Percentiles rank a stretch among this genome's conserved stretches.
phyloP scores from a whole-genome alignment of 306 rosid genomes.

The apple (Malus domestica) region DNA sequence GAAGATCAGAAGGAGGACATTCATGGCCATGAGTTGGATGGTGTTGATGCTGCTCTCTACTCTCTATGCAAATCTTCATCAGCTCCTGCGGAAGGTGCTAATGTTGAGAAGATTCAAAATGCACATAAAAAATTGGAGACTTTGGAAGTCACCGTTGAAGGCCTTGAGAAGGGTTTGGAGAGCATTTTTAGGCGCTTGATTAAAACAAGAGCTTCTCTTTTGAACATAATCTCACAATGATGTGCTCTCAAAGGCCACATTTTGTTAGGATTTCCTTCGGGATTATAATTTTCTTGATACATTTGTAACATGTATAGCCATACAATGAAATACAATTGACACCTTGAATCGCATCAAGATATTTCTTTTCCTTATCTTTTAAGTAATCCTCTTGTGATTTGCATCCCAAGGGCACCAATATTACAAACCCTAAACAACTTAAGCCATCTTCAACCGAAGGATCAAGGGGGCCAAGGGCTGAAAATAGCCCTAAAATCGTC shows the following conservation, averaged over 20 bases:
- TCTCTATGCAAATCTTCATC: constrained; percentile 5
- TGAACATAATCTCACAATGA: constrained; percentile 50
- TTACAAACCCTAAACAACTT: too few species aligned
- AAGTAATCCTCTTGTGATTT: neutral
- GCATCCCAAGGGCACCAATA: neutral
- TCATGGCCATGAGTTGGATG: constrained; percentile 30
- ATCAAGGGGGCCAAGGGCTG: rapidly evolving
- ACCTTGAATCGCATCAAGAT: neutral
- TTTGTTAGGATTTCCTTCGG: constrained; percentile 32
- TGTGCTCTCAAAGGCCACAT: neutral
- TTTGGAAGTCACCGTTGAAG: constrained; percentile 46
- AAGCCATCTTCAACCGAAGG: too few species aligned
- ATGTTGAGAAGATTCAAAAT: constrained; percentile 22
- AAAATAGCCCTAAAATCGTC: too few species aligned
- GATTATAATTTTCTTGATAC: constrained; percentile 8
- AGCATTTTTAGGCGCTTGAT: constrained; percentile 47
- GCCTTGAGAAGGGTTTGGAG: constrained; percentile 48
- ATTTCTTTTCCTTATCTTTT: neutral
- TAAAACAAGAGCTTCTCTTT: constrained; percentile 48
- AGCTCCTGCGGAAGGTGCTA: neutral
- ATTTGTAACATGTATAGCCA: neutral
- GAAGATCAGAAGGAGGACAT: constrained; percentile 22
- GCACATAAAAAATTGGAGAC: constrained; percentile 30
- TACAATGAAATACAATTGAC: constrained; percentile 9
- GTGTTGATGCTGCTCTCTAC: constrained; percentile 33